phyloP scores from a whole-genome alignment of 441 rosid genomes.

The Erodium trifolium region DNA sequence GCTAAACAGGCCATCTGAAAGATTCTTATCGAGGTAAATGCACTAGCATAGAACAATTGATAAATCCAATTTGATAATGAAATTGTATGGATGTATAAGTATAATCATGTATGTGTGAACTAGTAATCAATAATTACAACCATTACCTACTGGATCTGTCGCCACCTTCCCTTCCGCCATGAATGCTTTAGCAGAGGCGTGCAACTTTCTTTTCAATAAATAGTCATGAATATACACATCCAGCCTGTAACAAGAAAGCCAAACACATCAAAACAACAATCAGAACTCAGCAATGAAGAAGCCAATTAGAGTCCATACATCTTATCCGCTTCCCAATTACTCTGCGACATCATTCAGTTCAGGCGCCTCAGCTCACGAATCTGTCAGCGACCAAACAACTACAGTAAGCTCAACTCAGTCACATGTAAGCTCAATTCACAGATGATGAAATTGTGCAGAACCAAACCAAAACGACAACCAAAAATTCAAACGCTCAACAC shows the following conservation, averaged over 20 bases:
- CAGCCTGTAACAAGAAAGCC: constrained; percentile 34
- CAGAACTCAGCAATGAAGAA: not conserved
- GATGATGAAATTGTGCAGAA: not conserved
- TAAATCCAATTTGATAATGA: not conserved
- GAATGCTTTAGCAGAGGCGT: constrained; percentile 56
- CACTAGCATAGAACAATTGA: not conserved
- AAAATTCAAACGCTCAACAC: not conserved
- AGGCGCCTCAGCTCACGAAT: constrained; percentile 9
- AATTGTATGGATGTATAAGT: too few species aligned
- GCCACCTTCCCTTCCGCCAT: constrained; percentile 74
- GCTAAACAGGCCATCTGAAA: not conserved
- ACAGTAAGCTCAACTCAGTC: not conserved
- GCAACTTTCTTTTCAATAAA: constrained; percentile 59
- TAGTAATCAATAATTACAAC: not conserved
- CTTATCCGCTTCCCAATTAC: constrained; percentile 68
- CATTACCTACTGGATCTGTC: constrained; percentile 69
- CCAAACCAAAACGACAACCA: not conserved
- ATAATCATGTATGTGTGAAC: not conserved
- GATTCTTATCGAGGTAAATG: constrained; percentile 3
- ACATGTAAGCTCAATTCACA: not conserved
- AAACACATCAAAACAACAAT: constrained; percentile 1
- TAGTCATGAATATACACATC: constrained; percentile 75
- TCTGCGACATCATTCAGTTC: constrained; percentile 40
- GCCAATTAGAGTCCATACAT: constrained; percentile 28
- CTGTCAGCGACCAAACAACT: constrained; percentile 16